These are phyloP conservation scores for Phyllosticta capitalensis DNA, from an alignment of 2,329 filamentous ascomycete genomes.

Conservation along the genomic window DNA sequence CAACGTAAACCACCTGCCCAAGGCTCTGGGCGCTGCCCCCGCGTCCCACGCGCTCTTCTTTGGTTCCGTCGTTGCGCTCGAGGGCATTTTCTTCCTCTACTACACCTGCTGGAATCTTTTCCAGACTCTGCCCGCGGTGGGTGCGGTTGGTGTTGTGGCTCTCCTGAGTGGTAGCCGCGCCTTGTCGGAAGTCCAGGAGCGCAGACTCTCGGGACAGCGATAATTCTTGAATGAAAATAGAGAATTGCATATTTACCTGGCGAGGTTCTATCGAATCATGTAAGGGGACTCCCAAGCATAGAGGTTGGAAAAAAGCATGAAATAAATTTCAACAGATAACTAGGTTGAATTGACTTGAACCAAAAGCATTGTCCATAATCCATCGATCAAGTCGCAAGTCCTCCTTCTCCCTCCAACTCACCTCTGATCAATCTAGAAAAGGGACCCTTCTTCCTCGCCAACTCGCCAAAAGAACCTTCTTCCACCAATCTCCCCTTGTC, in stretches of 20 bases:
- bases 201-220: conserved; percentile 64
- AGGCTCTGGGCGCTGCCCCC: conserved; percentile 67
- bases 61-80: conserved; percentile 76
- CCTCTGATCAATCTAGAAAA: conserved; percentile 32
- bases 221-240: conserved; percentile 21
- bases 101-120: conserved; percentile 89
- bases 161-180: conserved; percentile 86
- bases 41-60: conserved; percentile 78
- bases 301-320: background rate
- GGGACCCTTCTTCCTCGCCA: conserved; percentile 33
- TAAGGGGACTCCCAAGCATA: background rate
- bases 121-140: conserved; percentile 68
- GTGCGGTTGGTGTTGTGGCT: conserved; percentile 57
- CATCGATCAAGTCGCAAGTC: background rate
- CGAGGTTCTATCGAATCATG: background rate
- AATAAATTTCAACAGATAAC: background rate
- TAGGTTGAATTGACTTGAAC: background rate
- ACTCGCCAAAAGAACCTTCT: conserved; percentile 53
- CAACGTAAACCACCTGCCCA: conserved; percentile 68
- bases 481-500: conserved; percentile 61
- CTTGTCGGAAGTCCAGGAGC: conserved; percentile 82
- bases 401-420: conserved; percentile 3
- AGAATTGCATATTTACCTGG: background rate
- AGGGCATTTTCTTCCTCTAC: conserved; percentile 90
- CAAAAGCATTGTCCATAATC: background rate